These are phyloP conservation scores for Amanita pseudoporphyria DNA, from an alignment of 768 basidiomycete species.

Conservation along the genomic window DNA sequence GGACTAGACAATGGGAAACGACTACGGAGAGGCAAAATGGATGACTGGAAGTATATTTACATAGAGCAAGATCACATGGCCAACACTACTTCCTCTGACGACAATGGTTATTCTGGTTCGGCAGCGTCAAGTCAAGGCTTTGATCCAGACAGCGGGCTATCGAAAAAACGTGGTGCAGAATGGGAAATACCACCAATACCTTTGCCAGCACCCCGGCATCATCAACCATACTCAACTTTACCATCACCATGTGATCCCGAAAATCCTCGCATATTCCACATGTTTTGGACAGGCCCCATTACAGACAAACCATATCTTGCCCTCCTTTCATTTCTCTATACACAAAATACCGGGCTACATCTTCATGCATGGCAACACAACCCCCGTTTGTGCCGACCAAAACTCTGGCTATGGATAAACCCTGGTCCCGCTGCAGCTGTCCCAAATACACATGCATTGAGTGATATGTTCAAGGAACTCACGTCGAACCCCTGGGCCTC, in stretches of 20 bases:
- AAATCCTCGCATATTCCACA: conserved; percentile 87
- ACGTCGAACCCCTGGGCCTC: conserved; percentile 88
- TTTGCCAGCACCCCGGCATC: conserved; percentile 40
- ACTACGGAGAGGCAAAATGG: conserved; percentile 63
- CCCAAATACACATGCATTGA: conserved; percentile 72
- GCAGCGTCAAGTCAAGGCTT: conserved; percentile 15
- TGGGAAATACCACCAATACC: conserved; percentile 47
- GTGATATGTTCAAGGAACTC: conserved; percentile 78
- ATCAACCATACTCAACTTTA: conserved; percentile 49
- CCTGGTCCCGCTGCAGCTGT: conserved; percentile 91
- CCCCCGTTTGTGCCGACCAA: conserved; percentile 59
- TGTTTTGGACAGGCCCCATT: conserved; percentile 99
- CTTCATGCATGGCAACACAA: conserved; percentile 39
- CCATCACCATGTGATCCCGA: conserved; percentile 70
- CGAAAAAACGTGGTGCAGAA: conserved; percentile 48
- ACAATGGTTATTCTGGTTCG: conserved; percentile 25
- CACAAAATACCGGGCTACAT: conserved; percentile 87
- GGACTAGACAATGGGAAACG: conserved; percentile 78
- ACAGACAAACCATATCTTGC: conserved; percentile 98
- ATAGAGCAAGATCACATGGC: conserved; percentile 41
- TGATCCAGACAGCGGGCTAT: conserved; percentile 46
- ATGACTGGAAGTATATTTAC: conserved; percentile 87
- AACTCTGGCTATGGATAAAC: conserved; percentile 98
- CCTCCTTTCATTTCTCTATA: conserved; percentile 88
- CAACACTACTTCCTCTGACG: conserved; percentile 16